Evolutionary conservation across 805 yeast genomes (phyloP).

Genomic region (Yarrowia porcina): DNA sequence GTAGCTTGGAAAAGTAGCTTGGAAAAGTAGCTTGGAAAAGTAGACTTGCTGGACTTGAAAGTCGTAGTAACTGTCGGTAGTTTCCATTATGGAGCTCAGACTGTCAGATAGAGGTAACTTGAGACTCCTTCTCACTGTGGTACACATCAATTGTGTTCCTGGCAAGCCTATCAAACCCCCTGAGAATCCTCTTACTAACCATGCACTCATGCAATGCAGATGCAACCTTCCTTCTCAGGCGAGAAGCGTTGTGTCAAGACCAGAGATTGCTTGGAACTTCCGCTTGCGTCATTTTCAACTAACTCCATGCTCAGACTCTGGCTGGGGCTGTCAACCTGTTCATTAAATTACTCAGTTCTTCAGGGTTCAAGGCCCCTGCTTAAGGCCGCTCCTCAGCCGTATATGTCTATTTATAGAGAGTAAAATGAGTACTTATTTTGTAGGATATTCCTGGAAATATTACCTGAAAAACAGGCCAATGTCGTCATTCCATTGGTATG

Average conservation of each 20-base stretch:
- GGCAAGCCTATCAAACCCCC: constrained; percentile 1
- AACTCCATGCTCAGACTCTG: no score
- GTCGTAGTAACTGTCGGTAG: no score
- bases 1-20: no score
- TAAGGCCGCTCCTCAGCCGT: neutral
- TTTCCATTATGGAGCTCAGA: no score
- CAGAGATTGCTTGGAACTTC: neutral
- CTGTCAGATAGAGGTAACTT: no score
- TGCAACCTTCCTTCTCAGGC: neutral
- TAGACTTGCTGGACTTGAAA: no score
- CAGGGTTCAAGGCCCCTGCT: neutral
- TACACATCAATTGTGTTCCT: neutral
- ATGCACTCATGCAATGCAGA: constrained; percentile 14
- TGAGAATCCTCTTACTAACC: neutral
- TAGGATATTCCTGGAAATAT: neutral
- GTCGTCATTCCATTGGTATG: no score
- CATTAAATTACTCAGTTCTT: neutral
- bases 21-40: no score
- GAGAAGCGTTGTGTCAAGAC: neutral
- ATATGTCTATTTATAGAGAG: neutral
- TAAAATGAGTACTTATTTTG: neutral
- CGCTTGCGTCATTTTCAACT: neutral
- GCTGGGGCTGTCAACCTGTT: no score
- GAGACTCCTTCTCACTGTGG: no score
- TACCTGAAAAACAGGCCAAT: neutral